Percentiles rank a stretch among this genome's conserved stretches.
Conservation (phyloP, 768 basidiomycete species). For the Kwoniella shandongensis region DNA sequence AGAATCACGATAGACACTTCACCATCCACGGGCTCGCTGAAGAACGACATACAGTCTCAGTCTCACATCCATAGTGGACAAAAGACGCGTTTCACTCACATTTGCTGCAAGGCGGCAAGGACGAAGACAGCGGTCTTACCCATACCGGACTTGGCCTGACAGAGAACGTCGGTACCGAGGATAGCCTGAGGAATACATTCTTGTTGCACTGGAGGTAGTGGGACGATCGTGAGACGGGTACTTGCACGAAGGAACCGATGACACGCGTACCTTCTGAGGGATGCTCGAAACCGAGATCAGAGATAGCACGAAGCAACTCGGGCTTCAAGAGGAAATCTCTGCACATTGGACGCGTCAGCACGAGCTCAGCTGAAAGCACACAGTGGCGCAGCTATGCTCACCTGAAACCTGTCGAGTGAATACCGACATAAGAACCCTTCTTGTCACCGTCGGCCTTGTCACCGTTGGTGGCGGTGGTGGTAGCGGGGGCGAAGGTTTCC, state of each 20-base stretch:
- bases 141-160: conserved; percentile 96
- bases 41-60: background rate
- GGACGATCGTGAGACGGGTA: background rate
- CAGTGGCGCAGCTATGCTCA: conserved; percentile 53
- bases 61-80: too few species aligned
- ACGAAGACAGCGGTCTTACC: conserved; percentile 98
- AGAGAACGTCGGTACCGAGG: conserved; percentile 97
- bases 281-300: conserved; percentile 99
- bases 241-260: background rate
- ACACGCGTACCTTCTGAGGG: conserved; percentile 82
- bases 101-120: conserved; percentile 92
- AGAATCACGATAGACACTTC: conserved; percentile 97
- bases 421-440: conserved; percentile 94
- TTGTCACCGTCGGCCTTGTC: conserved; percentile 63
- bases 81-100: conserved; percentile 53
- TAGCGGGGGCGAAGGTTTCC: conserved; percentile 55
- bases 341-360: conserved; percentile 9
- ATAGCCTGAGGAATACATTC: conserved; percentile 99
- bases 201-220: conserved; percentile 77
- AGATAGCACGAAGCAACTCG: conserved; percentile 93
- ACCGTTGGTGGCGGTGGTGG: conserved; percentile 43
- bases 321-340: conserved; percentile 99
- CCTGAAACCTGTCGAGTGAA: conserved; percentile 99
- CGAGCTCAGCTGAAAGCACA: background rate
- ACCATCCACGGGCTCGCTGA: conserved; percentile 85